Conservation (phyloP, 2,329 filamentous ascomycete genomes). For the Cucurbitaria berberidis region DNA sequence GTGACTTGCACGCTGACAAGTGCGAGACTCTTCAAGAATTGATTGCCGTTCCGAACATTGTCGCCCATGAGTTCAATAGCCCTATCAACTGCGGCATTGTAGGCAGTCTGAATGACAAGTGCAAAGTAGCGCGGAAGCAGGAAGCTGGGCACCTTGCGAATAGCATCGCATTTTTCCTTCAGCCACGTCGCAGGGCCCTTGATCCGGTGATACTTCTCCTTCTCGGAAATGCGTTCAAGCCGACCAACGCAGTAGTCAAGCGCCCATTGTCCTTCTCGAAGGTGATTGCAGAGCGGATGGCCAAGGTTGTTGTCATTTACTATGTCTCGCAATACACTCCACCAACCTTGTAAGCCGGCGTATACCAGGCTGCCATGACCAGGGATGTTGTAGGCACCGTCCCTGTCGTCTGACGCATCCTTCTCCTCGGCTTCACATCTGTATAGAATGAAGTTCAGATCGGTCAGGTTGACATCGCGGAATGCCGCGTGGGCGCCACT, state of each 20-base stretch:
- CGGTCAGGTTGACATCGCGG: constrained; percentile 72
- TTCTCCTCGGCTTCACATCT: constrained; percentile 88
- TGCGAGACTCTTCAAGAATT: constrained; percentile 85
- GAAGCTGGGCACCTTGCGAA: constrained; percentile 85
- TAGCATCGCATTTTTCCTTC: constrained; percentile 81
- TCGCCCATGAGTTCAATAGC: constrained; percentile 79
- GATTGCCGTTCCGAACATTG: constrained; percentile 80
- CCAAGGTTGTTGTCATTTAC: constrained; percentile 89
- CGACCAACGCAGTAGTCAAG: constrained; percentile 85
- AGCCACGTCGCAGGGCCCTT: constrained; percentile 76
- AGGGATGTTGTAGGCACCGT: constrained; percentile 90
- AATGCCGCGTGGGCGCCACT: constrained; percentile 82
- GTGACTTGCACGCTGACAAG: constrained; percentile 93
- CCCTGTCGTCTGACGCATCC: constrained; percentile 76
- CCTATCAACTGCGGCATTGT: constrained; percentile 80
- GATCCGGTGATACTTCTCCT: constrained; percentile 67
- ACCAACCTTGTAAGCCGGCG: constrained; percentile 97
- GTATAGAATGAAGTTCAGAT: constrained; percentile 92
- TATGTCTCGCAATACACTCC: constrained; percentile 85
- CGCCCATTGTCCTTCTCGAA: constrained; percentile 90
- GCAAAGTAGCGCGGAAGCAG: constrained; percentile 92
- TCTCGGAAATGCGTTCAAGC: constrained; percentile 73
- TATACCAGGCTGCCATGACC: constrained; percentile 86
- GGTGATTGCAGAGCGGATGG: constrained; percentile 90
- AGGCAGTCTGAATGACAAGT: constrained; percentile 84